Conservation (phyloP, 208 protist genomes). For the Acanthamoeba lenticulata region DNA sequence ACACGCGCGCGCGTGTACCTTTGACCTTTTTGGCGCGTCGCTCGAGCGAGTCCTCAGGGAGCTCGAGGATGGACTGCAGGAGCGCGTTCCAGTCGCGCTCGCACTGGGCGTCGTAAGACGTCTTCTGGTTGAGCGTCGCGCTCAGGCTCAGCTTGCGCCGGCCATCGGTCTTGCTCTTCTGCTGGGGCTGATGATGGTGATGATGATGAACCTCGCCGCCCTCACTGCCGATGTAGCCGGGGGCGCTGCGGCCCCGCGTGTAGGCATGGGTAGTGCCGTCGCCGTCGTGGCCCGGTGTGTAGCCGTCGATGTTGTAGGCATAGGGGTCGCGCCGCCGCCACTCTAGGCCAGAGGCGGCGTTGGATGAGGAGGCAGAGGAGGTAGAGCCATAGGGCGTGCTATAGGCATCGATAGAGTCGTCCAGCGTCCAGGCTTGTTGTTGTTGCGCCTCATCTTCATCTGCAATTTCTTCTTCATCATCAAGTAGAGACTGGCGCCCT, state of each 20-base stretch:
- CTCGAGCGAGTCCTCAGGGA: constrained; percentile 44
- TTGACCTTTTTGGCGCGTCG: constrained; percentile 30
- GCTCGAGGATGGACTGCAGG: constrained; percentile 52
- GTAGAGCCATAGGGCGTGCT: neutral
- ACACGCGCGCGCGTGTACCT: neutral
- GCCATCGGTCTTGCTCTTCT: neutral
- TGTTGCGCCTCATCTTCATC: neutral
- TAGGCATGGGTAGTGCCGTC: neutral
- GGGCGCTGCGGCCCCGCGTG: neutral
- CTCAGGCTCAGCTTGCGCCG: constrained; percentile 54
- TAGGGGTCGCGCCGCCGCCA: neutral
- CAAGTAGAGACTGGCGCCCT: no score
- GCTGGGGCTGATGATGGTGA: neutral
- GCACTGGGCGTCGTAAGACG: constrained; percentile 29
- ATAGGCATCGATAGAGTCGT: neutral
- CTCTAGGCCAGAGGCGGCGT: neutral
- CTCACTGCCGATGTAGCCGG: no score
- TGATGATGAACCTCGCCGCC: no score
- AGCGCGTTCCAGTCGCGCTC: constrained; percentile 58
- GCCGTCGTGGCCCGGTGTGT: neutral
- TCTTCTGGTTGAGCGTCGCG: constrained; percentile 56
- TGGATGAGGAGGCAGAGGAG: neutral
- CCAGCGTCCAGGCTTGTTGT: neutral
- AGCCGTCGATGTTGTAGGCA: neutral
- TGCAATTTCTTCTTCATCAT: no score